These are phyloP conservation scores for Aspergillus jensenii DNA, from an alignment of 2,329 filamentous ascomycete genomes.

Conservation along the genomic window DNA sequence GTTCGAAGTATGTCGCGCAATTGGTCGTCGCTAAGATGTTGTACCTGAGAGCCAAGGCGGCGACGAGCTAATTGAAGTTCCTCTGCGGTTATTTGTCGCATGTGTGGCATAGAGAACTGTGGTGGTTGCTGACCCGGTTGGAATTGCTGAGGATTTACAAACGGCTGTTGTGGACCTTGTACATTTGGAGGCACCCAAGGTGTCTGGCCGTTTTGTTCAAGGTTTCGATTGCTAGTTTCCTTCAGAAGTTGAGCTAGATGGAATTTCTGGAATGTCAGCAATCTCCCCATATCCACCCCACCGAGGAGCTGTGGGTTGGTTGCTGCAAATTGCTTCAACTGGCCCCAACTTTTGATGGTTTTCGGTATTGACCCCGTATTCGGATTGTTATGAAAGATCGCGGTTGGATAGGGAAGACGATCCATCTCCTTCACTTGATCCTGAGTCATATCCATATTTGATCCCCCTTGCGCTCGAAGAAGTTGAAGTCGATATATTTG, in stretches of 20 bases:
- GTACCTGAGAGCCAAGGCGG: slow-evolving; percentile 33
- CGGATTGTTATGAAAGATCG: slow-evolving; percentile 33
- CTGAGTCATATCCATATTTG: slow-evolving; percentile 37
- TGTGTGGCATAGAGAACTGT: slow-evolving; percentile 27
- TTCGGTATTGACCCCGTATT: slow-evolving; percentile 45
- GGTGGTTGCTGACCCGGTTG: slow-evolving; percentile 29
- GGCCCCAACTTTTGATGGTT: slow-evolving; percentile 55
- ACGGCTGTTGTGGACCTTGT: slow-evolving; percentile 28
- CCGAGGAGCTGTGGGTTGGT: slow-evolving; percentile 47
- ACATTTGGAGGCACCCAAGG: slow-evolving; percentile 23
- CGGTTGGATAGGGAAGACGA: slow-evolving; percentile 36
- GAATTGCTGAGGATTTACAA: slow-evolving; percentile 29
- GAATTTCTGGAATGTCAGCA: slow-evolving; percentile 42
- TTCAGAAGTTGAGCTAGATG: slow-evolving; percentile 46
- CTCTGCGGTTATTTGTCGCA: slow-evolving; percentile 36
- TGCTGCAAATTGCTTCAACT: slow-evolving; percentile 55
- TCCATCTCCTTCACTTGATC: slow-evolving; percentile 48
- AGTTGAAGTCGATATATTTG: slow-evolving; percentile 33
- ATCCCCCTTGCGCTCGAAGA: slow-evolving; percentile 32
- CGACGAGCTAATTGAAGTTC: slow-evolving; percentile 40
- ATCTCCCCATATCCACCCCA: slow-evolving; percentile 40
- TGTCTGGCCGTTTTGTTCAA: slow-evolving; percentile 25
- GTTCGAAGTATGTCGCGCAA: slow-evolving; percentile 40
- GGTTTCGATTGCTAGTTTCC: slow-evolving; percentile 20
- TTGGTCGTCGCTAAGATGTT: slow-evolving; percentile 43